Evolutionary conservation across 2,329 filamentous ascomycete species (phyloP).

Genomic region (Blastomyces emzantsi): DNA sequence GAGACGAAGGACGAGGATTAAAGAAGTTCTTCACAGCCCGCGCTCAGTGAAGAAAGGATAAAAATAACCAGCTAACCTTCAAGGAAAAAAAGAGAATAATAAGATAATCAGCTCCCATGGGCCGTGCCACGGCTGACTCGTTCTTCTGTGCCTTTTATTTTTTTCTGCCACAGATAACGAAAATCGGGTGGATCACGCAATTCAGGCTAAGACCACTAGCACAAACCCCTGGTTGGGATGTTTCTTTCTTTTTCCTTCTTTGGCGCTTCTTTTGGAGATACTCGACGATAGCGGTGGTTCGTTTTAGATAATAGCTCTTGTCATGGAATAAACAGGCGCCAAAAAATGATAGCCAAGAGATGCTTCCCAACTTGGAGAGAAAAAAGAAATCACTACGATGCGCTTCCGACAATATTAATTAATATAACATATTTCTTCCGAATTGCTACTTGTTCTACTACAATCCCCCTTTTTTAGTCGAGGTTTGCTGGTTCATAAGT

Average conservation of each 20-base stretch:
- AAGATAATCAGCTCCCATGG: background rate
- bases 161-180: background rate
- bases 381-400: no score
- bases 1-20: background rate
- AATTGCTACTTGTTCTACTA: no score
- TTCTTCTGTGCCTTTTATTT: background rate
- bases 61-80: background rate
- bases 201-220: background rate
- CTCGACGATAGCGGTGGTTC: background rate
- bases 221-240: background rate
- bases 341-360: background rate
- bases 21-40: background rate
- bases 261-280: no score
- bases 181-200: slow-evolving; percentile 10
- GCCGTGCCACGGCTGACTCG: background rate
- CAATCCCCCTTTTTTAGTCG: background rate
- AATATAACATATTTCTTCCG: no score
- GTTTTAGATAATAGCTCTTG: background rate
- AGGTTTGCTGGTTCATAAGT: background rate
- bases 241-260: background rate
- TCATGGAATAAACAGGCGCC: background rate
- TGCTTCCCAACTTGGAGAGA: no score
- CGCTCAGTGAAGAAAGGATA: background rate
- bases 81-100: background rate
- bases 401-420: no score